Evolutionary conservation across 768 basidiomycete species (phyloP), one percentile per base, ranked within the genome.

Genomic region (Gelatoporia subvermispora): DNA sequence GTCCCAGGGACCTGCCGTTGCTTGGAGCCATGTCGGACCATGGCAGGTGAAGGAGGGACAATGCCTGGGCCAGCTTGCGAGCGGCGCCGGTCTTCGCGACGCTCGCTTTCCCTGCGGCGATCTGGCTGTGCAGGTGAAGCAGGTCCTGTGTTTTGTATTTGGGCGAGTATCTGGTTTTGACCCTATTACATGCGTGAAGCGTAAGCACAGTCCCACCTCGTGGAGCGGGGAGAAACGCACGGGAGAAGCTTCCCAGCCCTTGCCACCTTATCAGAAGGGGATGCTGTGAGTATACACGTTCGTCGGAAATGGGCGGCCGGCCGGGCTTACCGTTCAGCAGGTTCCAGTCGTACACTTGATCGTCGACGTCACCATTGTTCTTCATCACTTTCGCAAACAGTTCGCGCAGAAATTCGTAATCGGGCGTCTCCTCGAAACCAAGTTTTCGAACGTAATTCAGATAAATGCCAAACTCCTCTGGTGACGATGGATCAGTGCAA

Each of bases 361-460:
- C 96, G 55, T 99, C 96, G 21, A 84, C 66, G 58, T 98, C 96
- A 50, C 83, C 85, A 56, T 83, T 87, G 64, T 82, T 91, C 75
- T 93, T 93, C 70, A 98, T 74, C 42, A 96, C 85, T 66, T 97
- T 97, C 48, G 85, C 77, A 66, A 98, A 97, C 46, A 99, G 73
- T 59, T 97, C 96, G 51, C 94, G 80, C 60, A 99, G 68, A 71
- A 99, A 99, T 63, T 98, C 94, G 65, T 99, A 99, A 70, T 99
- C 96, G 36, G 96, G 96, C 18, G 93, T 90, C 71, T 99, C 96
- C 65, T 98, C 96, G 67, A 99, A 99, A 13, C 95, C 96, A 55
- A 99, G 83, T 66, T 97, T 99, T 53, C 96, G 86, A 53, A 98
- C 96, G 69, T 99, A 99, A 72, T 98, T 98, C 44, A 99, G 78